Percentiles rank a stretch among this genome's conserved stretches.
Conservation (phyloP, 1,284 basidiomycete species). For the Sanghuangporus sanghuang region DNA sequence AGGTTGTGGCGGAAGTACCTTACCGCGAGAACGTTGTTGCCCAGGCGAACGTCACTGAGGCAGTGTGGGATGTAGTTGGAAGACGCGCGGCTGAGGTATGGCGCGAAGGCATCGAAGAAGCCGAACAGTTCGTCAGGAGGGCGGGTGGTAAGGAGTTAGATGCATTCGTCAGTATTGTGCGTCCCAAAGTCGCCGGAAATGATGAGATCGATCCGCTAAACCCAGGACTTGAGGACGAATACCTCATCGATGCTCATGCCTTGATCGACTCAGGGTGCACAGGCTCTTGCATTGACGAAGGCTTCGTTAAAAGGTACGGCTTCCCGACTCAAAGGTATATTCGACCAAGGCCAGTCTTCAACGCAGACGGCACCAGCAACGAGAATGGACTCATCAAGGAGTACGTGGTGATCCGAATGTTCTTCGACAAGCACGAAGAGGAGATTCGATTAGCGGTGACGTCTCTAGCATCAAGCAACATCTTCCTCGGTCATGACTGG, state of each 20-base stretch:
- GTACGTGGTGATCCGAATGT: neutral
- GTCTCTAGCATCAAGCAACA: neutral
- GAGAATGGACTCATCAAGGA: neutral
- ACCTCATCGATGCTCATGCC: neutral
- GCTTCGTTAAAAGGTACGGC: neutral
- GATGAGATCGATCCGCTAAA: too few relatives aligned
- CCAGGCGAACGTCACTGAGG: too few relatives aligned
- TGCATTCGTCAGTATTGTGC: neutral
- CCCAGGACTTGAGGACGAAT: neutral
- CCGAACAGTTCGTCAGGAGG: too few relatives aligned
- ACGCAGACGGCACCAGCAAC: neutral
- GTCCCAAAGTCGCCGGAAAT: too few relatives aligned
- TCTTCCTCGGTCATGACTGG: conserved; percentile 1
- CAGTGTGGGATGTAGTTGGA: too few relatives aligned
- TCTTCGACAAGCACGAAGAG: neutral
- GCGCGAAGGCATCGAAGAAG: too few relatives aligned
- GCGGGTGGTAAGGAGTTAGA: neutral
- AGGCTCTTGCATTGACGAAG: neutral
- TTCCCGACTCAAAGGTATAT: neutral
- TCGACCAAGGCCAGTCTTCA: neutral
- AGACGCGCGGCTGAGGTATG: too few relatives aligned
- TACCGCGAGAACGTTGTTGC: too few relatives aligned
- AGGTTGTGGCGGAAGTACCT: too few relatives aligned
- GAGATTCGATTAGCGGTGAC: neutral
- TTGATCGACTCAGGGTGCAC: neutral